Percentiles rank a stretch among this genome's conserved stretches.
Conservation (phyloP, 139 green algal species). For the Asterochloris sp. region DNA sequence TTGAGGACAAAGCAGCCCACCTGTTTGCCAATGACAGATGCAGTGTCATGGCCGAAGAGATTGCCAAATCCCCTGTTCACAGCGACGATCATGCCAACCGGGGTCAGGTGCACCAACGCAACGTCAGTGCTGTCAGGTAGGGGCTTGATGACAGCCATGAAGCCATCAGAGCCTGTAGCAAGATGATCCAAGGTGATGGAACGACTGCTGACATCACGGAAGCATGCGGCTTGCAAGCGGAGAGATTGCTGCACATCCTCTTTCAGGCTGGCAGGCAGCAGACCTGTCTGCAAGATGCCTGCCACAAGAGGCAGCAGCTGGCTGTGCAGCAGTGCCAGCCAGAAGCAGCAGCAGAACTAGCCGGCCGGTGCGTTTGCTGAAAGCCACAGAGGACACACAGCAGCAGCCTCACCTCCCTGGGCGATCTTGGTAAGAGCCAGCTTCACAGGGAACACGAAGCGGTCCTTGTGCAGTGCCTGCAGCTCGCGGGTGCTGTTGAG, state of each 20-base stretch:
- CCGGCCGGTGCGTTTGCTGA: not conserved
- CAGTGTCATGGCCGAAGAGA: constrained; percentile 13
- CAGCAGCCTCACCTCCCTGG: constrained; percentile 7
- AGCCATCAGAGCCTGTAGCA: constrained; percentile 13
- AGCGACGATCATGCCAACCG: constrained; percentile 13
- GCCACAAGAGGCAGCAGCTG: not conserved
- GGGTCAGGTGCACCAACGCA: constrained; percentile 11
- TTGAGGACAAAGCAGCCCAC: not conserved
- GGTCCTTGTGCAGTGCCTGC: constrained; percentile 16
- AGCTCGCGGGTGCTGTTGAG: constrained; percentile 14
- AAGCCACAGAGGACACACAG: not conserved
- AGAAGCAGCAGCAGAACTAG: not conserved
- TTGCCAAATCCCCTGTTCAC: constrained; percentile 6
- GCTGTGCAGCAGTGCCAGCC: not conserved
- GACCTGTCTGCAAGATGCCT: not conserved
- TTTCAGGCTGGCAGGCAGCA: too few species aligned
- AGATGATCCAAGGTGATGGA: not conserved
- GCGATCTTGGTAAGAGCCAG: constrained; percentile 14
- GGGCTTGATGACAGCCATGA: constrained; percentile 15
- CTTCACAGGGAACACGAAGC: constrained; percentile 11
- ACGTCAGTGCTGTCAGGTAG: constrained; percentile 8
- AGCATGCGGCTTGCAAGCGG: not conserved
- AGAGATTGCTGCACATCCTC: not conserved
- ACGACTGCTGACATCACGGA: not conserved
- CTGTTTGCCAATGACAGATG: constrained; percentile 4